phyloP scores from a whole-genome alignment of 495 filamentous ascomycete genomes.

The Sporormia fimetaria region DNA sequence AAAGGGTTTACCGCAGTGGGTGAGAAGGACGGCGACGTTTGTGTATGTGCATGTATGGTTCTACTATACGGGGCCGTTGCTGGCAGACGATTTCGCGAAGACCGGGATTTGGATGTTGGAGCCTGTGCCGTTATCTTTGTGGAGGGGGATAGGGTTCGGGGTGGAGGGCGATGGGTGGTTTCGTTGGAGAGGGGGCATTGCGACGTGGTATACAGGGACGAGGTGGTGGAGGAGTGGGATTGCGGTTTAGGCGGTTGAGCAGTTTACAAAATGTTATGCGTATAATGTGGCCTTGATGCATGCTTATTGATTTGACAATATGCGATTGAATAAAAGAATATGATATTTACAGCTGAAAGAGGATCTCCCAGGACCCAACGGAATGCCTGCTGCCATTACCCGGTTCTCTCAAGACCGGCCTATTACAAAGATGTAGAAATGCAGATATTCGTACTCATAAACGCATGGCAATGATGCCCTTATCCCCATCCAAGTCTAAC shows the following conservation, averaged over 20 bases:
- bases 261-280: too few relatives aligned
- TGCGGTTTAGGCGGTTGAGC: constrained; percentile 19
- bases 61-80: constrained; percentile 30
- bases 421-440: too few relatives aligned
- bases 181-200: constrained; percentile 26
- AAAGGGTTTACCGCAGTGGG: constrained; percentile 16
- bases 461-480: too few relatives aligned
- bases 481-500: too few relatives aligned
- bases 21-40: constrained; percentile 26
- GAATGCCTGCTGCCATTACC: too few relatives aligned
- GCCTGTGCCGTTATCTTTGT: constrained; percentile 31
- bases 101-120: constrained; percentile 35
- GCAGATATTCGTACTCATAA: too few relatives aligned
- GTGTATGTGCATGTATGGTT: constrained; percentile 32
- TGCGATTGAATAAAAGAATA: too few relatives aligned
- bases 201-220: constrained; percentile 25
- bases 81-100: constrained; percentile 34
- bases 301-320: too few relatives aligned
- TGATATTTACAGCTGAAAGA: too few relatives aligned
- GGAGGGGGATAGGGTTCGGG: constrained; percentile 32
- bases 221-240: constrained; percentile 33
- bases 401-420: too few relatives aligned
- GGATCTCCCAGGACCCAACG: too few relatives aligned
- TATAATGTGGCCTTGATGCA: too few relatives aligned
- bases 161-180: constrained; percentile 30